A percentile compares a stretch with the other conserved stretches of the same genome.
These are phyloP conservation scores for Glaciozyma antarctica DNA, from an alignment of 768 basidiomycete species.

Conservation along the genomic window DNA sequence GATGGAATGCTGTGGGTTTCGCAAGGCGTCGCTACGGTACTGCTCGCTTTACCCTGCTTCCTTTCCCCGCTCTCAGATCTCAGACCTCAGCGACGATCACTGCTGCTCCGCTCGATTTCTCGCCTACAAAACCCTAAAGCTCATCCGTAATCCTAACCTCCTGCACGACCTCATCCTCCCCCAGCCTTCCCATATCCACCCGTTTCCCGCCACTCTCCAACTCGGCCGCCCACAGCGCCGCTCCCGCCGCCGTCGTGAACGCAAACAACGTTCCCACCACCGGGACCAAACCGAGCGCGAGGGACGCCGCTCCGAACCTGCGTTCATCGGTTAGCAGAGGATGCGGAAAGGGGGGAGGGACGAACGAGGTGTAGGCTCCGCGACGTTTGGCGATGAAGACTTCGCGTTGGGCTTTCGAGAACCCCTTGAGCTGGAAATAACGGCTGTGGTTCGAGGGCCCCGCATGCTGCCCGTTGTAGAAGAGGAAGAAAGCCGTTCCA, in stretches of 20 bases:
- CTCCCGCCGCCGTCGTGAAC: constrained; percentile 58
- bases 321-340: neutral
- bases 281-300: constrained; percentile 55
- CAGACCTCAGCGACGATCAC: too few species aligned
- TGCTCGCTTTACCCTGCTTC: too few species aligned
- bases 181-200: too few species aligned
- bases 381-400: constrained; percentile 44
- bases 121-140: too few species aligned
- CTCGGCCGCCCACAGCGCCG: constrained; percentile 62
- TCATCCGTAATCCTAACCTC: too few species aligned
- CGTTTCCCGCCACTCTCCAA: constrained; percentile 44
- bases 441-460: constrained; percentile 46
- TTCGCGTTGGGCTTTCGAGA: constrained; percentile 43
- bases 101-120: too few species aligned
- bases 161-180: too few species aligned
- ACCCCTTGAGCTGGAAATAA: constrained; percentile 61
- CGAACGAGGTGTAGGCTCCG: constrained; percentile 59
- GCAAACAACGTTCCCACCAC: constrained; percentile 51
- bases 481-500: constrained; percentile 55
- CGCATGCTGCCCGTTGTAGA: constrained; percentile 43
- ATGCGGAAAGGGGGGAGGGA: constrained; percentile 11
- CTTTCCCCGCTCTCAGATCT: too few species aligned
- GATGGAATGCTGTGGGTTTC: neutral
- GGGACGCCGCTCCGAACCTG: constrained; percentile 54
- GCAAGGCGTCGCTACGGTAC: too few species aligned